Conservation (phyloP, 768 basidiomycete genomes). For the Candolleomyces eurysporus region DNA sequence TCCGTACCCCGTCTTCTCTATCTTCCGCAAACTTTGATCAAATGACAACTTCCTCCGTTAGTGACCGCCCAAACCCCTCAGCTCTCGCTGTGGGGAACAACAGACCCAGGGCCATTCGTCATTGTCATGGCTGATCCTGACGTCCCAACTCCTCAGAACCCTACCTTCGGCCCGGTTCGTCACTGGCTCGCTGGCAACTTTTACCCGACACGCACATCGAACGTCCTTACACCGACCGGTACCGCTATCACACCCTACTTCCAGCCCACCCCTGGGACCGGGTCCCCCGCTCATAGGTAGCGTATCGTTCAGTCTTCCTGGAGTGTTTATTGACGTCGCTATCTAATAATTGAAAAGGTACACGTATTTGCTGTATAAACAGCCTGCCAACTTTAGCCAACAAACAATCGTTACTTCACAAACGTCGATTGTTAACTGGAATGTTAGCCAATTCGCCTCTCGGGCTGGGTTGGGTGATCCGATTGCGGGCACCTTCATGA, state of each 20-base stretch:
- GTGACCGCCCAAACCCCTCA: neutral
- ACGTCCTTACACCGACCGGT: slow-evolving; percentile 34
- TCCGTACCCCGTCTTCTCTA: neutral
- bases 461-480: slow-evolving; percentile 42
- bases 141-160: slow-evolving; percentile 40
- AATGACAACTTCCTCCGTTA: neutral
- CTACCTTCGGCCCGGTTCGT: slow-evolving; percentile 40
- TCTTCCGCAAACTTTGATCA: neutral
- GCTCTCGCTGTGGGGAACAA: slow-evolving; percentile 14
- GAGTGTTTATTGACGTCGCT: neutral
- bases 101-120: slow-evolving; percentile 42
- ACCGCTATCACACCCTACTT: slow-evolving; percentile 38
- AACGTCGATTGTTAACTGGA: slow-evolving; percentile 35
- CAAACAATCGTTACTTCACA: slow-evolving; percentile 39
- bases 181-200: slow-evolving; percentile 50
- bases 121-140: slow-evolving; percentile 47
- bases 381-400: slow-evolving; percentile 36
- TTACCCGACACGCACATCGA: slow-evolving; percentile 3
- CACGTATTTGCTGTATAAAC: slow-evolving; percentile 45
- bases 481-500: slow-evolving; percentile 50
- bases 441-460: slow-evolving; percentile 41
- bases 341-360: slow-evolving; percentile 30
- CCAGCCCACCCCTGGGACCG: slow-evolving; percentile 41
- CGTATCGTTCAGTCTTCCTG: neutral
- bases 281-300: slow-evolving; percentile 42